Evolutionary conservation across 257 asterid species (phyloP).

Genomic region (Paulownia fortunei): DNA sequence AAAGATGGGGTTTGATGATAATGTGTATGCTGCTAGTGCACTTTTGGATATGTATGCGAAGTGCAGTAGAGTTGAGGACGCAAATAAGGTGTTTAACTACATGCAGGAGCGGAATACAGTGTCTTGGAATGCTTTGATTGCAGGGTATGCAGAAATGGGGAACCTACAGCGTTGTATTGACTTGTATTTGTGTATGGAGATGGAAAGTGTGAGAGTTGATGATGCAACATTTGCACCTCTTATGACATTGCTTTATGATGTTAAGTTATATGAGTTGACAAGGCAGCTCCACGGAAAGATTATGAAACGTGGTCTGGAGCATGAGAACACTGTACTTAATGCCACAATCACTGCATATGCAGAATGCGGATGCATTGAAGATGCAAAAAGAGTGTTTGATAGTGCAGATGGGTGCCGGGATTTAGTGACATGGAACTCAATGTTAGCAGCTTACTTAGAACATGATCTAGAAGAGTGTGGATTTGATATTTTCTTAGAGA

Average conservation of each 20-base stretch:
- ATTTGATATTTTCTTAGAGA: conserved; percentile 60
- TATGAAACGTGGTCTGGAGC: conserved; percentile 61
- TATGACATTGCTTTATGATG: conserved; percentile 62
- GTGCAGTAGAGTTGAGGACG: conserved; percentile 64
- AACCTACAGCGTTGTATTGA: conserved; percentile 47
- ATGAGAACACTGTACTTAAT: conserved; percentile 69
- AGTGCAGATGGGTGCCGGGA: conserved; percentile 56
- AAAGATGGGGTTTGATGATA: conserved; percentile 65
- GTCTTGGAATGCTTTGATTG: conserved; percentile 88
- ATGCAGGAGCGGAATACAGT: conserved; percentile 72
- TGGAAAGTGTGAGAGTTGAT: conserved; percentile 55
- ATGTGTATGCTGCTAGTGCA: conserved; percentile 79
- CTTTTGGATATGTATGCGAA: conserved; percentile 83
- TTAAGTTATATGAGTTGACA: conserved; percentile 41
- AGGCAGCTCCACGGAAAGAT: conserved; percentile 80
- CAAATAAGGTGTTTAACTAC: conserved; percentile 53
- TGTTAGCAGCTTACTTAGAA: conserved; percentile 73
- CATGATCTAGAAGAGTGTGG: conserved; percentile 50
- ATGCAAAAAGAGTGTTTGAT: conserved; percentile 61
- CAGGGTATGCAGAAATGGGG: conserved; percentile 70
- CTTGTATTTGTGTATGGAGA: conserved; percentile 62
- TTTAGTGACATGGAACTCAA: conserved; percentile 84
- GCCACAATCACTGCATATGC: conserved; percentile 75
- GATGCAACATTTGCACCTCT: conserved; percentile 88
- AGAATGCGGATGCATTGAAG: conserved; percentile 58